These are phyloP conservation scores for Aquilaria malaccensis DNA, from an alignment of 345 rosid genomes.

Conservation along the genomic window DNA sequence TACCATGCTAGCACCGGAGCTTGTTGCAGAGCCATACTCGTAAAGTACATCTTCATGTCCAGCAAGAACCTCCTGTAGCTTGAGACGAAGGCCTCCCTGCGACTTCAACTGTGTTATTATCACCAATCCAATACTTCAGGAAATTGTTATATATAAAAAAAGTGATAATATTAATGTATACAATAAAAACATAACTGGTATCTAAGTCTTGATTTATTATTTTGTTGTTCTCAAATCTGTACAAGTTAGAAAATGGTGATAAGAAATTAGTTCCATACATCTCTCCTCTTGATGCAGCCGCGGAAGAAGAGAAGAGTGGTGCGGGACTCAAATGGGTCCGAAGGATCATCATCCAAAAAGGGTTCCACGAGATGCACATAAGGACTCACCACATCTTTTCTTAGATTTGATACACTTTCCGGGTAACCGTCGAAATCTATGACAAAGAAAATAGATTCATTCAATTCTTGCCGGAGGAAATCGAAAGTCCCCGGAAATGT, in stretches of 20 bases:
- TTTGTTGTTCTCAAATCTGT: no score
- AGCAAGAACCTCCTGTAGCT: slow-evolving; percentile 53
- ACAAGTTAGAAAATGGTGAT: no score
- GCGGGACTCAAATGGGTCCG: slow-evolving; percentile 69
- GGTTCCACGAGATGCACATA: slow-evolving; percentile 91
- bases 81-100: slow-evolving; percentile 83
- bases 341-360: slow-evolving; percentile 38
- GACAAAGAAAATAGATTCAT: slow-evolving; percentile 81
- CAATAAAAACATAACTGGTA: no score
- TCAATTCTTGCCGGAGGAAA: slow-evolving; percentile 73
- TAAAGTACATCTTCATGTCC: slow-evolving; percentile 64
- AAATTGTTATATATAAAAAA: slow-evolving; percentile 4
- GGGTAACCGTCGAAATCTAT: slow-evolving; percentile 89
- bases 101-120: slow-evolving; percentile 6
- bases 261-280: slow-evolving; percentile 25
- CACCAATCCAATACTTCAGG: slow-evolving; percentile 5
- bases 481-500: slow-evolving; percentile 99
- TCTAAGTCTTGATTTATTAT: no score
- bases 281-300: slow-evolving; percentile 87
- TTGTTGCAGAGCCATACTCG: slow-evolving; percentile 52
- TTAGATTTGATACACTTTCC: slow-evolving; percentile 56
- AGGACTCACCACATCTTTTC: slow-evolving; percentile 88
- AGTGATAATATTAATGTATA: no score
- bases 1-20: slow-evolving; percentile 67
- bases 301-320: slow-evolving; percentile 79